Percentiles rank a stretch among this genome's conserved stretches.
phyloP scores from a whole-genome alignment of 352 stramenopile species.

The Globisporangium sylvaticum region DNA sequence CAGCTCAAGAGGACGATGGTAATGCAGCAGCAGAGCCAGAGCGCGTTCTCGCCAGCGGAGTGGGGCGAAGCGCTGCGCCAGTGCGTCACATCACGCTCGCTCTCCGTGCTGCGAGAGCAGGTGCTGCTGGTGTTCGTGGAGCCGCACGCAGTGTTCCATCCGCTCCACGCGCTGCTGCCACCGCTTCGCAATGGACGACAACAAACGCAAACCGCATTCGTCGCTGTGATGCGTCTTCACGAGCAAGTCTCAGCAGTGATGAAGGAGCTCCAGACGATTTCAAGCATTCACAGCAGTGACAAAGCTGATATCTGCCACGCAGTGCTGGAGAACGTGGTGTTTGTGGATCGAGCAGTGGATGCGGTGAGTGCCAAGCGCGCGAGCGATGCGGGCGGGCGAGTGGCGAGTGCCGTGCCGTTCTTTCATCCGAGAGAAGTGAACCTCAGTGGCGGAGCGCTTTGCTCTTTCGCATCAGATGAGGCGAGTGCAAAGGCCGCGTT shows the following conservation, averaged over 20 bases:
- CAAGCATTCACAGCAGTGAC: neutral
- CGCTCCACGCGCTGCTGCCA: slow-evolving; percentile 16
- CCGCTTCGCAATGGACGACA: neutral
- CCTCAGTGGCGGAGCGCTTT: slow-evolving; percentile 4
- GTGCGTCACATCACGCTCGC: neutral
- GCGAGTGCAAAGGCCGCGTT: slow-evolving; percentile 9
- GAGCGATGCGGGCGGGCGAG: neutral
- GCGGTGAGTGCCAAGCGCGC: neutral
- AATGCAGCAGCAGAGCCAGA: neutral
- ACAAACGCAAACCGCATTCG: neutral
- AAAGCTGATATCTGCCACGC: neutral
- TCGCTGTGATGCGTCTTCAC: slow-evolving; percentile 13
- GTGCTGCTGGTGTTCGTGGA: slow-evolving; percentile 16
- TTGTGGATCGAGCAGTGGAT: slow-evolving; percentile 1
- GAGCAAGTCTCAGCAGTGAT: slow-evolving; percentile 2
- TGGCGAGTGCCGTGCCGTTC: slow-evolving; percentile 6
- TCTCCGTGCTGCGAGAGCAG: slow-evolving; percentile 4
- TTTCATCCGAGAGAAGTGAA: slow-evolving; percentile 9
- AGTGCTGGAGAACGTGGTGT: slow-evolving; percentile 16
- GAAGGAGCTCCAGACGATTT: neutral
- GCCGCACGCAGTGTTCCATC: slow-evolving; percentile 10
- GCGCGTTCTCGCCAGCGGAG: neutral
- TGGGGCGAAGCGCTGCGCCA: slow-evolving; percentile 9
- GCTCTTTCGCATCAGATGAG: slow-evolving; percentile 2
- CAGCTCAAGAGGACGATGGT: neutral